Percentiles rank a stretch among this genome's conserved stretches.
Evolutionary conservation across 768 basidiomycete species (phyloP).

Genomic region (Lentinula detonsa): DNA sequence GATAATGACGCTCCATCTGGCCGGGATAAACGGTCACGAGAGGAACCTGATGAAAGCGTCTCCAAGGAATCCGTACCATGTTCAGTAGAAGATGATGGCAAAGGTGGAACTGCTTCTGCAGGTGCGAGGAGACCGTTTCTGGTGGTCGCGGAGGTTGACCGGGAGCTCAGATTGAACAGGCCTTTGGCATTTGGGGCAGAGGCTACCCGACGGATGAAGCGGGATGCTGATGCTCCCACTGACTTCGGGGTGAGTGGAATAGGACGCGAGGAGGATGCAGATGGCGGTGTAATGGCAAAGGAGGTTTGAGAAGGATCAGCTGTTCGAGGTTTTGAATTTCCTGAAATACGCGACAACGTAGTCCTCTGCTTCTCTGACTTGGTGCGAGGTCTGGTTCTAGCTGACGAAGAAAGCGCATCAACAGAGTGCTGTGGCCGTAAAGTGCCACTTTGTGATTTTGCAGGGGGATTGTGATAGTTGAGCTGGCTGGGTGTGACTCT

Average conservation of each 20-base stretch:
- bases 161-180: slow-evolving; percentile 62
- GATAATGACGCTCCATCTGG: slow-evolving; percentile 30
- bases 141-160: slow-evolving; percentile 49
- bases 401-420: slow-evolving; percentile 27
- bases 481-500: slow-evolving; percentile 11
- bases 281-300: slow-evolving; percentile 29
- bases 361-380: slow-evolving; percentile 41
- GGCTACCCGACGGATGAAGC: slow-evolving; percentile 92
- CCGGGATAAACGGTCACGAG: slow-evolving; percentile 44
- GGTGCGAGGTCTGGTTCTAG: slow-evolving; percentile 28
- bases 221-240: slow-evolving; percentile 69
- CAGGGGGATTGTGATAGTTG: slow-evolving; percentile 13
- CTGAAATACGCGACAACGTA: slow-evolving; percentile 14
- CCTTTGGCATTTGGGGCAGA: slow-evolving; percentile 96
- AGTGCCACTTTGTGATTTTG: slow-evolving; percentile 15
- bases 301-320: slow-evolving; percentile 41
- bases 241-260: slow-evolving; percentile 61
- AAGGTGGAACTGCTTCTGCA: slow-evolving; percentile 49
- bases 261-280: slow-evolving; percentile 33
- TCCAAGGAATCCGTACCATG: slow-evolving; percentile 69
- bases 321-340: slow-evolving; percentile 27
- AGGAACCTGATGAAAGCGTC: slow-evolving; percentile 73
- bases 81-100: slow-evolving; percentile 48
- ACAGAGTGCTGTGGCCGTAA: slow-evolving; percentile 19
- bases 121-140: slow-evolving; percentile 80